Base-by-base conservation (phyloP, 2,329 filamentous ascomycete genomes). In the Alternaria gansuensis region DNA sequence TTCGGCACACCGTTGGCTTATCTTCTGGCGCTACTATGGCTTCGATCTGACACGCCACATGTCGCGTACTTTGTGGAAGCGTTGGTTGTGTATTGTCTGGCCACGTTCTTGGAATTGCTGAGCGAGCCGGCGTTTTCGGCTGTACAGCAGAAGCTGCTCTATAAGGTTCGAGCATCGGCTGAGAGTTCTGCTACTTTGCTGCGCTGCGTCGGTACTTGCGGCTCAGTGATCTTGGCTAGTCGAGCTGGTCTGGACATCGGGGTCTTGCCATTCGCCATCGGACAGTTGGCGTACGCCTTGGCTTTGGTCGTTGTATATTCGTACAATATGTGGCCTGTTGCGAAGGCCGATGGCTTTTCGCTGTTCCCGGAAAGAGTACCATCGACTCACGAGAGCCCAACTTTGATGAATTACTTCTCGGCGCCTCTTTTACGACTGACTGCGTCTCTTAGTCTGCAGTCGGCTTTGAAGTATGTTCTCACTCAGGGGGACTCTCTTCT, bases 401-500 rank as follows among this genome's bases (percentile, higher is more conserved):
- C 55, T 43, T 59, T 69, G 17, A 58, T 71, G 29, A 68, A 57
- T 28, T 70, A 72, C 55, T 92, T 97, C 73, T 90, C 91, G 59
- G 81, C 81, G 10, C 85, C 88, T 2, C 87, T 96, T 1, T 80
- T 95, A 28, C 84, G 84, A 14, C 85, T 98, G 3, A 90, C 90
- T 4, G 83, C 85, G n/a, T 96, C 90, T 70, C 86, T 98, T 76
- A 94, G 93, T 79, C 81, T 93, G 6, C 95, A 99, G 79, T 93
- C 91, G 34, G 79, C 92, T 21, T 87, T 98, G 70, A 99, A 99
- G 78, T 94, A 98, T 75, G 75, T 98, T 51, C 85, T 99, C 51
- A 98, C 95, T 0, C 93, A 98, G 79, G 95, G 94, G 59, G 95
- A 99, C 79, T 92, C 93, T 2, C 86, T 98, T 67, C 87, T 98